Conservation (phyloP, 1,284 basidiomycete species). For the Ustanciosporium gigantosporum region DNA sequence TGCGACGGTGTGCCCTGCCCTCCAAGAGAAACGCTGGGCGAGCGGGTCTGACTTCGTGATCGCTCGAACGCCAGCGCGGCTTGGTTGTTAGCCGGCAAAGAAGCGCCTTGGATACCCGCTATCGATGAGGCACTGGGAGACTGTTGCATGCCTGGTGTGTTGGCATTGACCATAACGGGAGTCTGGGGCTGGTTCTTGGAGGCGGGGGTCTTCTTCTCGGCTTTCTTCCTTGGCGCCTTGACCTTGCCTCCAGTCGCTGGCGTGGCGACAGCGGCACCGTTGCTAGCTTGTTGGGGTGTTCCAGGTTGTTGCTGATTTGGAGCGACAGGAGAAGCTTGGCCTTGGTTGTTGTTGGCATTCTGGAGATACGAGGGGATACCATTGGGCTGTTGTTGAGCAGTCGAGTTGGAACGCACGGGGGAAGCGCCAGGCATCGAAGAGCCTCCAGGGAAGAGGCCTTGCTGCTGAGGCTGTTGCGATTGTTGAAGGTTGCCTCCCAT, state of each 20-base stretch:
- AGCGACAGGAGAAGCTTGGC: slow-evolving; percentile 24
- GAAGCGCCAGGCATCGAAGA: slow-evolving; percentile 13
- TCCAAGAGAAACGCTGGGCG: slow-evolving; percentile 35
- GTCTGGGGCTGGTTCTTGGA: slow-evolving; percentile 17
- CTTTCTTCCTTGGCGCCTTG: slow-evolving; percentile 33
- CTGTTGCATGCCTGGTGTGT: slow-evolving; percentile 22
- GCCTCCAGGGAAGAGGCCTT: slow-evolving; percentile 17
- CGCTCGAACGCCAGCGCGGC: slow-evolving; percentile 24
- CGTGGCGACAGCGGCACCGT: slow-evolving; percentile 15
- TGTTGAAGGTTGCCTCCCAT: slow-evolving; percentile 21
- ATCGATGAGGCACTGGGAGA: slow-evolving; percentile 33
- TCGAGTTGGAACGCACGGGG: slow-evolving; percentile 24
- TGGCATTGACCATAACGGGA: slow-evolving; percentile 32
- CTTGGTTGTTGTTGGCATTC: background rate
- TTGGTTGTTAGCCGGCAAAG: slow-evolving; percentile 12
- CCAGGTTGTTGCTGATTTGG: slow-evolving; percentile 20
- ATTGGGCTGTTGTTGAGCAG: slow-evolving; percentile 27
- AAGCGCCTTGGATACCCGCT: slow-evolving; percentile 28
- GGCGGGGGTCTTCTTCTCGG: slow-evolving; percentile 33
- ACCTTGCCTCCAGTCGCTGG: slow-evolving; percentile 26
- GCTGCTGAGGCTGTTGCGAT: slow-evolving; percentile 19
- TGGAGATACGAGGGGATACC: slow-evolving; percentile 38
- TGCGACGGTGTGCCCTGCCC: slow-evolving; percentile 33
- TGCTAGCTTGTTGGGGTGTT: slow-evolving; percentile 24
- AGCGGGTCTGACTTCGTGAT: slow-evolving; percentile 43